Conservation (phyloP, 768 basidiomycete genomes). For the Serendipita sp. region DNA sequence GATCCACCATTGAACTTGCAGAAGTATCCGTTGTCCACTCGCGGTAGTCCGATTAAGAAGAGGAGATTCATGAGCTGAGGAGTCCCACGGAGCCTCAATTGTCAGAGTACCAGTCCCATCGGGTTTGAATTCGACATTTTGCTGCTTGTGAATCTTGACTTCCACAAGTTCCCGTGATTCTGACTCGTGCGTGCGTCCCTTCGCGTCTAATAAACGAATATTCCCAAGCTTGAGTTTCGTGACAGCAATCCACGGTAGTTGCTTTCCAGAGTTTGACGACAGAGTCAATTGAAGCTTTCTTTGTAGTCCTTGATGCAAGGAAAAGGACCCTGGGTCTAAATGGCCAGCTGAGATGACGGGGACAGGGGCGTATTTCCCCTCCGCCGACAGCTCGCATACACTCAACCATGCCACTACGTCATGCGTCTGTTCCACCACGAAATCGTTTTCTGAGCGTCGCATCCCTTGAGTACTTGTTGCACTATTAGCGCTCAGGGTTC, state of each 20-base stretch:
- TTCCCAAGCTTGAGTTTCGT: constrained; percentile 64
- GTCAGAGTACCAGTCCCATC: constrained; percentile 67
- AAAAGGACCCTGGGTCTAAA: constrained; percentile 73
- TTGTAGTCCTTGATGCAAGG: constrained; percentile 86
- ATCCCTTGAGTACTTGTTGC: constrained; percentile 37
- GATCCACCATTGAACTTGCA: constrained; percentile 63
- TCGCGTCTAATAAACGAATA: constrained; percentile 68
- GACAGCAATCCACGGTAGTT: constrained; percentile 75
- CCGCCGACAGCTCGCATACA: constrained; percentile 69
- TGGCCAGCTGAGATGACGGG: constrained; percentile 55
- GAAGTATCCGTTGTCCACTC: constrained; percentile 56
- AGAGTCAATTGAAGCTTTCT: constrained; percentile 61
- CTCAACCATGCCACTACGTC: constrained; percentile 83
- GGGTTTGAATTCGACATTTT: constrained; percentile 54
- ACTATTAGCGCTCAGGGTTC: not conserved
- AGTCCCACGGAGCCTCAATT: constrained; percentile 79
- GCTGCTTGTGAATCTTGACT: constrained; percentile 57
- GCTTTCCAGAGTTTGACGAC: constrained; percentile 74
- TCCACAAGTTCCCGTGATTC: constrained; percentile 53
- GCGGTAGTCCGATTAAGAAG: constrained; percentile 76
- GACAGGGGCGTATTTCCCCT: constrained; percentile 70
- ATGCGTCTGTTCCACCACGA: constrained; percentile 72
- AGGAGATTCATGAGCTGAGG: constrained; percentile 72
- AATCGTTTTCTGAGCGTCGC: constrained; percentile 87
- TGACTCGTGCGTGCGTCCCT: constrained; percentile 67